Evolutionary conservation across 305 asterid species (phyloP), one percentile per base, ranked within the genome.

Genomic region (Solanum hybrid): DNA sequence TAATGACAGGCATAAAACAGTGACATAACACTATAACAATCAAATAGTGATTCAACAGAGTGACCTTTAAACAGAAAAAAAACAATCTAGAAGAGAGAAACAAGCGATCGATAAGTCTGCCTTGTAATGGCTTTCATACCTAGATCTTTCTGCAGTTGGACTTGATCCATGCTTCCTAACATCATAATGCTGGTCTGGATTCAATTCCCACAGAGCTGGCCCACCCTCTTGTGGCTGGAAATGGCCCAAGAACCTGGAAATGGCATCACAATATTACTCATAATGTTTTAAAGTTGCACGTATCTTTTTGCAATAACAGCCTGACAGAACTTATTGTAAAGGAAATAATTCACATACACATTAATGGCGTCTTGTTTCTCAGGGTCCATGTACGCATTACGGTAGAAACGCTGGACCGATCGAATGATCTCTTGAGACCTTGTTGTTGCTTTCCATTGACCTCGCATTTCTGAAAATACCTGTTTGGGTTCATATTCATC

Each of bases 341-440:
- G 26, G 74, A 84, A 84, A 51, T 57, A 79, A 86, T 42, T 79
- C 89, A 90, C 98, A 92, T 92, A 97, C 99, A 97, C 94, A 90
- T 97, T 95, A n/a, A 96, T 97, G 80, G 98, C 95, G 75, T 96
- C 99, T 90, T 97, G 99, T 90, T 96, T 97, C 92, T 96, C 96
- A 20, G 93, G 95, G 75, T 51, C 88, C 98, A 96, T 95, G 92
- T 95, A 97, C 13, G 96, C 95, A 91, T 96, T 97, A 90, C 97
- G 94, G 90, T 94, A 96, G 92, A 90, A 95, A 37, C 99, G 99
- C 87, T 96, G 99, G 83, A 96, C 93, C 85, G 93, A 93, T 93
- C 98, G 93, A 76, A 97, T 89, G 84, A 96, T 88, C 92, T 96
- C 99, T 90, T 96, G 98, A 87, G 98, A 96, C 89, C 93, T 97